These are phyloP conservation scores for Chloris gayana DNA, from an alignment of 176 grass and related monocot species.

Conservation along the genomic window DNA sequence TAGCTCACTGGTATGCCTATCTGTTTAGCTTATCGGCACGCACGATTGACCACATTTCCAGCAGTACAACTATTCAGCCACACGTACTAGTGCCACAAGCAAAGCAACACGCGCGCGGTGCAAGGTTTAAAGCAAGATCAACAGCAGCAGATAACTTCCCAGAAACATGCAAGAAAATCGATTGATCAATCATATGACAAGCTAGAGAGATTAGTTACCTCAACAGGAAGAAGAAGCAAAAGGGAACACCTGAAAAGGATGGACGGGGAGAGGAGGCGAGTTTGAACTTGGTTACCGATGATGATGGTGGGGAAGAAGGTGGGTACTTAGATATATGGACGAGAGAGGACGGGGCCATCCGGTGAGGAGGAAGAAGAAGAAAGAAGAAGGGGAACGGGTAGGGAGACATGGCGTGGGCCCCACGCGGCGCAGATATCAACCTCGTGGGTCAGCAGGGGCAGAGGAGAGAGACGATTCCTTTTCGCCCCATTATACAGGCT, in stretches of 20 bases:
- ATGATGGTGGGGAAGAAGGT: neutral
- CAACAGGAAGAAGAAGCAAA: neutral
- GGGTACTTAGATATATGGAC: neutral
- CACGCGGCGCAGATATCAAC: conserved; percentile 53
- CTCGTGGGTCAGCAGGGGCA: conserved; percentile 29
- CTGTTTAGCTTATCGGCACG: neutral
- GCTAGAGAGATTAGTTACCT: conserved; percentile 17
- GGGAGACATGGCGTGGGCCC: conserved; percentile 17
- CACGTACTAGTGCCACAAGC: neutral
- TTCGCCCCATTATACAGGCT: conserved; percentile 35
- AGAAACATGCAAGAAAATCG: neutral
- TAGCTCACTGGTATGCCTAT: neutral
- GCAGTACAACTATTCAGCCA: neutral
- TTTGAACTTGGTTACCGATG: neutral
- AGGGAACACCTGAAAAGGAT: neutral
- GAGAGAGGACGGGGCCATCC: neutral
- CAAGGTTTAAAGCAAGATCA: neutral
- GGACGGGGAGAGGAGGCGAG: neutral
- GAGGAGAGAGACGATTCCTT: conserved; percentile 6
- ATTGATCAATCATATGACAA: neutral
- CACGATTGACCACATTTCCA: no score
- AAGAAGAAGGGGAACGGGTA: neutral
- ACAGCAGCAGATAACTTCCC: no score
- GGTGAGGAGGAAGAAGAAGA: neutral
- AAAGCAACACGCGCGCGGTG: neutral